Evolutionary conservation across 345 rosid genomes (phyloP).

Genomic region (Capsella bursapastoris): DNA sequence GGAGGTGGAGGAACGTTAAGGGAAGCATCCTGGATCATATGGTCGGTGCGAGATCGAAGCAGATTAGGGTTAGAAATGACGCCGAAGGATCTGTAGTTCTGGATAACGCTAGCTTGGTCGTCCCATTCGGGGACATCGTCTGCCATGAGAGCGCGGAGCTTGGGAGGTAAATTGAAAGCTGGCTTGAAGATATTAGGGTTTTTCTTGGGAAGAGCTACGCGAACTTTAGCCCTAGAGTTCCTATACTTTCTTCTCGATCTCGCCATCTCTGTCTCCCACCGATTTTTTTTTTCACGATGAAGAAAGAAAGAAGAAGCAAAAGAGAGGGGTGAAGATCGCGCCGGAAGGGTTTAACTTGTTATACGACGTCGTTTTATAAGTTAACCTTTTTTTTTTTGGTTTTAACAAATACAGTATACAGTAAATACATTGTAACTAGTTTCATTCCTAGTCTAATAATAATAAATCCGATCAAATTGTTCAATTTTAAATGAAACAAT

Average conservation of each 20-base stretch:
- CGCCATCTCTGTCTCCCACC: slow-evolving; percentile 57
- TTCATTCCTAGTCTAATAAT: background rate
- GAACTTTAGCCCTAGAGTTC: slow-evolving; percentile 75
- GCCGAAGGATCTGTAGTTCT: slow-evolving; percentile 91
- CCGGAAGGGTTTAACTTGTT: slow-evolving; percentile 35
- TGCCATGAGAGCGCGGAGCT: slow-evolving; percentile 70
- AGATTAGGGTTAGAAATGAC: slow-evolving; percentile 85
- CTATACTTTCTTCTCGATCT: slow-evolving; percentile 91
- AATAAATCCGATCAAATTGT: no score
- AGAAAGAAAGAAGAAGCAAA: slow-evolving; percentile 2
- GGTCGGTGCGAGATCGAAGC: slow-evolving; percentile 76
- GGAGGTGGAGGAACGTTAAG: slow-evolving; percentile 71
- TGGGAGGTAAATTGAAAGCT: slow-evolving; percentile 82
- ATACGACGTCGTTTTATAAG: slow-evolving; percentile 4
- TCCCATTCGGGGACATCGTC: slow-evolving; percentile 72
- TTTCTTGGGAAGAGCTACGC: slow-evolving; percentile 81
- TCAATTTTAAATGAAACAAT: no score
- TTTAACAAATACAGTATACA: no score
- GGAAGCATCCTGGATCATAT: slow-evolving; percentile 63
- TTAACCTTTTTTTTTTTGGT: background rate
- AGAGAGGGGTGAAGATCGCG: slow-evolving; percentile 16
- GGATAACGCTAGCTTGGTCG: slow-evolving; percentile 75
- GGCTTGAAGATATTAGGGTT: slow-evolving; percentile 79
- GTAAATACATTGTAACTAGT: no score
- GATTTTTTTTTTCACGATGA: background rate